Conservation (phyloP, 768 basidiomycete genomes). For the Tubosaeta brunneosetosa region DNA sequence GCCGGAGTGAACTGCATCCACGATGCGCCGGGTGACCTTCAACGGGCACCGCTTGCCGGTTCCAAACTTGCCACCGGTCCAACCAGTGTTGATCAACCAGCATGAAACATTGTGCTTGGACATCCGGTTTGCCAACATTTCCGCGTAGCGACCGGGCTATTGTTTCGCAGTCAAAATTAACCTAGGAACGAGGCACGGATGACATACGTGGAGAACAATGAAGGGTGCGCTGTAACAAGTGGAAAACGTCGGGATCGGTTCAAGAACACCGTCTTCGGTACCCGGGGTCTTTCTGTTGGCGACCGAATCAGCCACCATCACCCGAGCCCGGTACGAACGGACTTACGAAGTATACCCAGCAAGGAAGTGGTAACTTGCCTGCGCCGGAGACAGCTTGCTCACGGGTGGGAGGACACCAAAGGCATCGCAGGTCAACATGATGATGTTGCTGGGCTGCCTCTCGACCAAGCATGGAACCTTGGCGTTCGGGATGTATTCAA, state of each 20-base stretch:
- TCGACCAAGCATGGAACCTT: slow-evolving; percentile 88
- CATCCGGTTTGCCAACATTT: slow-evolving; percentile 97
- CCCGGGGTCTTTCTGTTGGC: slow-evolving; percentile 85
- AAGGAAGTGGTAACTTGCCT: slow-evolving; percentile 97
- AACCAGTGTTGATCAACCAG: slow-evolving; percentile 99
- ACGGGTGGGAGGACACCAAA: slow-evolving; percentile 98
- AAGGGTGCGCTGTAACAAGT: slow-evolving; percentile 99
- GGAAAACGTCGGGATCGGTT: slow-evolving; percentile 98
- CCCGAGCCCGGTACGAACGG: background rate
- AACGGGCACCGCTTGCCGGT: slow-evolving; percentile 93
- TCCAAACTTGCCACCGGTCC: slow-evolving; percentile 93
- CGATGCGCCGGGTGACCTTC: slow-evolving; percentile 91
- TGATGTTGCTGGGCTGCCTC: slow-evolving; percentile 88
- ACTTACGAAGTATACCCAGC: slow-evolving; percentile 92
- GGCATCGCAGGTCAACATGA: slow-evolving; percentile 97
- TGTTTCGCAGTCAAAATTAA: slow-evolving; percentile 1
- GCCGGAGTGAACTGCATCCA: slow-evolving; percentile 95
- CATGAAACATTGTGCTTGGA: slow-evolving; percentile 82
- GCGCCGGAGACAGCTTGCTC: slow-evolving; percentile 84
- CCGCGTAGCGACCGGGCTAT: slow-evolving; percentile 87
- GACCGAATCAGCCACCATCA: slow-evolving; percentile 16
- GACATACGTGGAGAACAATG: slow-evolving; percentile 83
- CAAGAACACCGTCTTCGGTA: slow-evolving; percentile 95
- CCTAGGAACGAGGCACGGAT: background rate
- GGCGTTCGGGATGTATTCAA: slow-evolving; percentile 95